Evolutionary conservation across 2,329 filamentous ascomycete genomes (phyloP).

Genomic region (Ampelomyces quisqualis): DNA sequence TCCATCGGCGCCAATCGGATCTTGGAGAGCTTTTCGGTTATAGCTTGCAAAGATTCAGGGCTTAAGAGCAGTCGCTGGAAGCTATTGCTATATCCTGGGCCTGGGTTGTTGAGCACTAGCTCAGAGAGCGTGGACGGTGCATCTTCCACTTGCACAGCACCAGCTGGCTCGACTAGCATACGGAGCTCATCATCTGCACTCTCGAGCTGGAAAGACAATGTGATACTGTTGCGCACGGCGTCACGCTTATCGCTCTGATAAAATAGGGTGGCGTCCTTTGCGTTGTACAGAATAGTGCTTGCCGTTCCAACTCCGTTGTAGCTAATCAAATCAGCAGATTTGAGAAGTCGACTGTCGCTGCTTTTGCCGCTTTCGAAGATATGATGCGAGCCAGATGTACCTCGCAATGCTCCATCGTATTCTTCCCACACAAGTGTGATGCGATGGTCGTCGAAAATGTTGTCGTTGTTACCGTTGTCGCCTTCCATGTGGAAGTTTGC

Average conservation of each 20-base stretch:
- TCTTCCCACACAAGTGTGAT: constrained; percentile 14
- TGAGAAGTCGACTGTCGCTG: constrained; percentile 1
- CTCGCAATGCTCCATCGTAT: not conserved
- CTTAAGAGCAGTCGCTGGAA: too few relatives aligned
- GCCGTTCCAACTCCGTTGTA: not conserved
- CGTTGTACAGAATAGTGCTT: constrained; percentile 12
- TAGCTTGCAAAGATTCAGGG: too few relatives aligned
- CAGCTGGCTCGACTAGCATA: constrained; percentile 1
- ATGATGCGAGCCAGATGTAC: constrained; percentile 8
- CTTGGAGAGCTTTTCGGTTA: too few relatives aligned
- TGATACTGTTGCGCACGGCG: constrained; percentile 8
- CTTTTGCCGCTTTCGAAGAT: constrained; percentile 10
- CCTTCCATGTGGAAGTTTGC: constrained; percentile 11
- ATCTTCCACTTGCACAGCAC: not conserved
- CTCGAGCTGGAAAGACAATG: constrained; percentile 14
- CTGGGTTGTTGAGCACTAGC: too few relatives aligned
- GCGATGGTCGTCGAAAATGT: constrained; percentile 10
- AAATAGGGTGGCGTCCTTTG: constrained; percentile 9
- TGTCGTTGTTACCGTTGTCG: constrained; percentile 2
- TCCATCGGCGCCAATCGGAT: too few relatives aligned
- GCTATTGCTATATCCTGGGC: too few relatives aligned
- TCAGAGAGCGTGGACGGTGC: too few relatives aligned
- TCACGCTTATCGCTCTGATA: constrained; percentile 12
- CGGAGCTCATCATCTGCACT: constrained; percentile 2
- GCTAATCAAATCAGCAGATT: not conserved